Evolutionary conservation across 768 basidiomycete species (phyloP), one percentile per base, ranked within the genome.

Genomic region (Plicaturopsis crispa): DNA sequence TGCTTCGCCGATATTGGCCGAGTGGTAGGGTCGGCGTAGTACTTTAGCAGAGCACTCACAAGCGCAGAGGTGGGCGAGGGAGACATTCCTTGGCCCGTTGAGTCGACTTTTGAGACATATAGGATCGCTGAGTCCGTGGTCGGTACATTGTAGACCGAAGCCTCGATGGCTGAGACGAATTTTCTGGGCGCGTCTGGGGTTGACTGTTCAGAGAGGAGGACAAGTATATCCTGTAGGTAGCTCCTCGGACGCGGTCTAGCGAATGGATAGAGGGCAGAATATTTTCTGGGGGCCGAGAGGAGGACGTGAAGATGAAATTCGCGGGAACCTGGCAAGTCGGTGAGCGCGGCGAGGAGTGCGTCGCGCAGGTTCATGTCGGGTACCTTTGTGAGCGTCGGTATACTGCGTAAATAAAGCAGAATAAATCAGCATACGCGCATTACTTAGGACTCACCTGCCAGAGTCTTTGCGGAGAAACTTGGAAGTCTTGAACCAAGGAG

Each of bases 71-170:
- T 90, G 3, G 86, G 85, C 28, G 81, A 74, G 0, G 80, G 84
- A 4, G 57, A 45, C 19, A 51, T 55, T 6, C 67, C 72, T 55
- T 92, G 80, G 0, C 93, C 93, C 1, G 93, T 89, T 8, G 91
- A 80, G 57, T 99, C 96, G 38, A 96, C 80, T 62, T 99, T 99
- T 35, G 88, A 87, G 36, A 99, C 69, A 57, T 98, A 96, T 22
- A 98, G 59, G 23, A 97, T 72, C 3, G 78, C 78, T 39, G 74
- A 73, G 2, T 69, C 66, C 2, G 86, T 82, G 4, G 73, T 47
- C 3, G 88, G 84, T 35, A 93, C 53, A 34, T 74, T 72, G 67
- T 89, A 93, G 19, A 92, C 57, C 26, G 60, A 70, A 0, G 78
- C 84, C 55, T 93, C 88, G 42, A 96, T 70, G n/a, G 75, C 92